A percentile compares a stretch with the other conserved stretches of the same genome.
Conservation (phyloP, 495 filamentous ascomycete species). For the Tetracladium marchalianum region DNA sequence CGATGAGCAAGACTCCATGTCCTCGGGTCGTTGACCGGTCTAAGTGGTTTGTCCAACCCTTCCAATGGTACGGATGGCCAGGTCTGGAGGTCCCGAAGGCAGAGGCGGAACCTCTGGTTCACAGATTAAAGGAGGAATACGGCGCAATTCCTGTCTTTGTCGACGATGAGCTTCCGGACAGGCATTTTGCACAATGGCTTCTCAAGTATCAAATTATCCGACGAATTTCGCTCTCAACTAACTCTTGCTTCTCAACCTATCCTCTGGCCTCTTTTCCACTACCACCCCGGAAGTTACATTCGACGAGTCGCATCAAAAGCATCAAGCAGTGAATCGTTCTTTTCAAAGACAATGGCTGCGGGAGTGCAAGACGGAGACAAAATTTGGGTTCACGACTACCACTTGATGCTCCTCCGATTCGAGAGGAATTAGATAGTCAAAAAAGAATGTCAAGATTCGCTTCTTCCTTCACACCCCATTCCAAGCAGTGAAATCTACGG, state of each 20-base stretch:
- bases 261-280: conserved; percentile 93
- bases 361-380: conserved; percentile 69
- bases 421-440: conserved; percentile 58
- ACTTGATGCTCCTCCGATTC: conserved; percentile 86
- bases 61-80: conserved; percentile 98
- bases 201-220: conserved; percentile 49
- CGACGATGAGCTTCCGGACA: conserved; percentile 67
- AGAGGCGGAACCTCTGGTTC: conserved; percentile 53
- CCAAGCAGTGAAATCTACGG: conserved; percentile 84
- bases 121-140: conserved; percentile 62
- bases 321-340: conserved; percentile 76
- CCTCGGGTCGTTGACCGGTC: conserved; percentile 84
- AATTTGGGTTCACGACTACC: conserved; percentile 96
- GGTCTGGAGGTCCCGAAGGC: conserved; percentile 73
- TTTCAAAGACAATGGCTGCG: conserved; percentile 66
- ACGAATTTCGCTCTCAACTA: conserved; percentile 7
- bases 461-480: conserved; percentile 96
- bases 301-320: conserved; percentile 81
- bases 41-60: conserved; percentile 88
- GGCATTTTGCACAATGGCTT: conserved; percentile 85
- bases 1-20: conserved; percentile 77
- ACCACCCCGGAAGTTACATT: conserved; percentile 85
- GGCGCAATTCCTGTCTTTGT: conserved; percentile 69
- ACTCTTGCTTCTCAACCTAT: conserved; percentile 57
- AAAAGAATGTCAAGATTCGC: conserved; percentile 79